Conservation (phyloP, 495 filamentous ascomycete genomes). For the Aspergillus avenaceus region DNA sequence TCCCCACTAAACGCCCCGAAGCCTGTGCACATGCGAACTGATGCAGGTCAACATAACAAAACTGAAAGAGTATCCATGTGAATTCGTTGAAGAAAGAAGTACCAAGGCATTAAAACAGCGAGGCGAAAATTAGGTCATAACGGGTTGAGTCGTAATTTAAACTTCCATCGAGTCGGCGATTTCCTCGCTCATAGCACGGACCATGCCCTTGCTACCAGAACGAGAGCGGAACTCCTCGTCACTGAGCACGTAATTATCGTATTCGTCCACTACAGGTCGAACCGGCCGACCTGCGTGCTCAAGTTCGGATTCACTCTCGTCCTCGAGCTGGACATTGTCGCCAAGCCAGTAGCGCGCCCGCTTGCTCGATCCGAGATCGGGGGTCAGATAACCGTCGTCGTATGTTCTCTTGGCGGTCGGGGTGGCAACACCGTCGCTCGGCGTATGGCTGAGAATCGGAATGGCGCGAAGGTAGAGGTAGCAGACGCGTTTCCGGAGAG, state of each 20-base stretch:
- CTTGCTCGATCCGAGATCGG: constrained; percentile 61
- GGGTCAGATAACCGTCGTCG: constrained; percentile 46
- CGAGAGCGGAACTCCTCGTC: constrained; percentile 41
- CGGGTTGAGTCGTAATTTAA: constrained; percentile 16
- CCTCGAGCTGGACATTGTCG: constrained; percentile 43
- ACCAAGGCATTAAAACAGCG: neutral
- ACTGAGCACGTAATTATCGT: constrained; percentile 40
- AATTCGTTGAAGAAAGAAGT: constrained; percentile 2
- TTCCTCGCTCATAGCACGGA: constrained; percentile 70
- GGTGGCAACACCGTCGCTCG: constrained; percentile 37
- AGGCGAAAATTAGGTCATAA: neutral
- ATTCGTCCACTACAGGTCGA: constrained; percentile 29
- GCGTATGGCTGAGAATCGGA: constrained; percentile 72
- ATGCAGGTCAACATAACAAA: constrained; percentile 24
- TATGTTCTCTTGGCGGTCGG: constrained; percentile 44
- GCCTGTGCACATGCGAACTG: constrained; percentile 4
- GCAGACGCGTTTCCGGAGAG: constrained; percentile 84
- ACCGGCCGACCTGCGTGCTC: constrained; percentile 25
- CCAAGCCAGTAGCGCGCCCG: constrained; percentile 82
- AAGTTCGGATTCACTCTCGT: constrained; percentile 44
- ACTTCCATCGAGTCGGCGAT: constrained; percentile 69
- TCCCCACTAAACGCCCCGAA: constrained; percentile 19
- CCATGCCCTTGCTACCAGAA: constrained; percentile 41
- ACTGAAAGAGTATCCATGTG: constrained; percentile 4
- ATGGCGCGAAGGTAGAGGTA: constrained; percentile 88